phyloP scores from a whole-genome alignment of 306 rosid genomes.

The Inga leiocalycina region DNA sequence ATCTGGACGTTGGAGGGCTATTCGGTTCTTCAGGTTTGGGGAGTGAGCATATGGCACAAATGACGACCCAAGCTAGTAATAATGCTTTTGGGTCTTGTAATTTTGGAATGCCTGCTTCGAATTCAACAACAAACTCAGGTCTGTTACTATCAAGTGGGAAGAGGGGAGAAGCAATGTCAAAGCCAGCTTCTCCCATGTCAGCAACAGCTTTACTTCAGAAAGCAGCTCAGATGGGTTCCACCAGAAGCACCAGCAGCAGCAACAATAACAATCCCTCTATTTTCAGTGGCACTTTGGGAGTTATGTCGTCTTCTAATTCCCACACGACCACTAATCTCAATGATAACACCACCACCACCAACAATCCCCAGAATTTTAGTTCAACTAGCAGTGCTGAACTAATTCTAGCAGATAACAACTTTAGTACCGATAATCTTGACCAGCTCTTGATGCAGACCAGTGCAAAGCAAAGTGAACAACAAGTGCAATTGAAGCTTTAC shows the following conservation, averaged over 20 bases:
- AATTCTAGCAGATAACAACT: conserved; percentile 5
- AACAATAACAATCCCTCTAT: conserved; percentile 37
- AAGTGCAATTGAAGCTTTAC: conserved; percentile 35
- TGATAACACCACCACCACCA: background rate
- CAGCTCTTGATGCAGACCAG: conserved; percentile 46
- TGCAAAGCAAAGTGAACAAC: conserved; percentile 35
- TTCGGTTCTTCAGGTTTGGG: conserved; percentile 48
- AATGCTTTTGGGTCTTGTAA: conserved; percentile 54
- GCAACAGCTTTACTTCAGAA: conserved; percentile 69
- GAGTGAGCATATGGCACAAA: conserved; percentile 47
- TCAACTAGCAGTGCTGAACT: background rate
- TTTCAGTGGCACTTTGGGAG: conserved; percentile 54
- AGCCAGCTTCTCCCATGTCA: conserved; percentile 66
- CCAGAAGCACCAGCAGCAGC: conserved; percentile 35
- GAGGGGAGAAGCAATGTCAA: conserved; percentile 43
- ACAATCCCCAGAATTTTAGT: background rate
- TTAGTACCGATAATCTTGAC: conserved; percentile 33
- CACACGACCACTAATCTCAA: conserved; percentile 33
- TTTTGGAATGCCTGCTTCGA: conserved; percentile 42
- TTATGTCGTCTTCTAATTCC: conserved; percentile 53
- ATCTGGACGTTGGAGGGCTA: conserved; percentile 43
- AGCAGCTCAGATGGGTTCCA: conserved; percentile 77
- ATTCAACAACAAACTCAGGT: conserved; percentile 46
- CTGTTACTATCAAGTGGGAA: conserved; percentile 48
- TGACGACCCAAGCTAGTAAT: conserved; percentile 42